These are phyloP conservation scores for Melastoma malabathricum DNA, from an alignment of 345 rosid genomes.

Conservation along the genomic window DNA sequence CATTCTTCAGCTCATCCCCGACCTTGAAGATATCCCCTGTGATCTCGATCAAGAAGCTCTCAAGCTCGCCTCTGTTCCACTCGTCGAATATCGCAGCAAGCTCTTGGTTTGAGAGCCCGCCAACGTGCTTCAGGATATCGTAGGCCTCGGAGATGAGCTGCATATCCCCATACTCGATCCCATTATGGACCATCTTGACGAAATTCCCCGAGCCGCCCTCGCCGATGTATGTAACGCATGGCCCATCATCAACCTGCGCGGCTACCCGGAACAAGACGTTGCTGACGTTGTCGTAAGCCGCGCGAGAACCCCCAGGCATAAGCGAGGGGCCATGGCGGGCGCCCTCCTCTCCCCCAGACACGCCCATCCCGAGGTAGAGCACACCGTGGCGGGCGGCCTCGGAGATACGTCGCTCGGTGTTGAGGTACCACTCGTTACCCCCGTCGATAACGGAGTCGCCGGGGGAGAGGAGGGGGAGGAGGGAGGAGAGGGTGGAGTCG, in stretches of 20 bases:
- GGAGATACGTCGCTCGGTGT: constrained; percentile 74
- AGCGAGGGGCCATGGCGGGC: constrained; percentile 85
- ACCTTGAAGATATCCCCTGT: constrained; percentile 80
- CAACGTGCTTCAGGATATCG: constrained; percentile 82
- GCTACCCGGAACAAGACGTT: constrained; percentile 68
- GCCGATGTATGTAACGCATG: constrained; percentile 89
- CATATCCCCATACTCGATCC: constrained; percentile 96
- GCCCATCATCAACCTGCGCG: constrained; percentile 92
- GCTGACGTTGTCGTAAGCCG: constrained; percentile 60
- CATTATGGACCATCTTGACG: constrained; percentile 95
- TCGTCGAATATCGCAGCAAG: constrained; percentile 57
- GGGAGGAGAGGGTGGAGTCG: constrained; percentile 70
- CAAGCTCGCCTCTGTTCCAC: constrained; percentile 81
- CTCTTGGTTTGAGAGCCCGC: constrained; percentile 57
- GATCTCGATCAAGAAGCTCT: constrained; percentile 82
- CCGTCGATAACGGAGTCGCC: constrained; percentile 91
- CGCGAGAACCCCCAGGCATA: constrained; percentile 84
- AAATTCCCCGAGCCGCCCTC: constrained; percentile 95
- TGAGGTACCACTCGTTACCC: constrained; percentile 90
- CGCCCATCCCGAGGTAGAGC: constrained; percentile 91
- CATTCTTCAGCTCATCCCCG: constrained; percentile 52
- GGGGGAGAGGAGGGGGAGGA: constrained; percentile 64
- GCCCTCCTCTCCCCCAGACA: constrained; percentile 94
- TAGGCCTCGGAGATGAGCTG: constrained; percentile 89
- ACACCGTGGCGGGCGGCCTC: constrained; percentile 47